Percentiles rank a stretch among this genome's conserved stretches.
Evolutionary conservation across 2,329 filamentous ascomycete species (phyloP).

Genomic region (Aspergillus flavus): DNA sequence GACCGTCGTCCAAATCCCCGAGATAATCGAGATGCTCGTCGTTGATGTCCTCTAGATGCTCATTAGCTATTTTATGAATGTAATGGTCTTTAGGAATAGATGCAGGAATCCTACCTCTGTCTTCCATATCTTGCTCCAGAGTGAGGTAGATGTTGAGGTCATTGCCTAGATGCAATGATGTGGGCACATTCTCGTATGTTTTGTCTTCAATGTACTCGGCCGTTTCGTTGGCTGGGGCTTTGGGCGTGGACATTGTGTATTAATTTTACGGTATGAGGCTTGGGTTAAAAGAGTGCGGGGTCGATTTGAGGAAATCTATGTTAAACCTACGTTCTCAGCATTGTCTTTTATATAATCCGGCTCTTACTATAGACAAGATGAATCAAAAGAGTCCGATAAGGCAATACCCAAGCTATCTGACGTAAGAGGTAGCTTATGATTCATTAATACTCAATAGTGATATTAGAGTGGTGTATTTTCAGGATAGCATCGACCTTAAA

Average conservation of each 20-base stretch:
- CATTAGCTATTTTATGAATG: not conserved
- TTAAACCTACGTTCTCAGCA: not conserved
- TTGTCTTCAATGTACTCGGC: not conserved
- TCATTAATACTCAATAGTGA: not conserved
- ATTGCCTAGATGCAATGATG: not conserved
- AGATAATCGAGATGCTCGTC: not conserved
- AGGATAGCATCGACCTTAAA: not conserved
- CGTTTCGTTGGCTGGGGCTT: not conserved
- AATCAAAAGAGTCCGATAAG: not conserved
- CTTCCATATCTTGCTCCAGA: not conserved
- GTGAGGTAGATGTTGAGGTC: not conserved
- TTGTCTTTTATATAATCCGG: not conserved
- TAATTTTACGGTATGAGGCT: not conserved
- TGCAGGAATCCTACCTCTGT: not conserved
- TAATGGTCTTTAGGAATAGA: not conserved
- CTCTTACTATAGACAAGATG: not conserved
- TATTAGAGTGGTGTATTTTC: not conserved
- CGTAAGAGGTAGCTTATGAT: not conserved
- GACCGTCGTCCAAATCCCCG: not conserved
- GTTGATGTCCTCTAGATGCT: not conserved
- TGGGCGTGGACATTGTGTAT: not conserved
- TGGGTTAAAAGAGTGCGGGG: not conserved
- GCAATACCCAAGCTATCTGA: not conserved
- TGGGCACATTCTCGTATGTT: not conserved
- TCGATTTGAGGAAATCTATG: not conserved